Evolutionary conservation across 345 rosid genomes (phyloP), one percentile per base, ranked within the genome.

Genomic region (Citrus hindsii): DNA sequence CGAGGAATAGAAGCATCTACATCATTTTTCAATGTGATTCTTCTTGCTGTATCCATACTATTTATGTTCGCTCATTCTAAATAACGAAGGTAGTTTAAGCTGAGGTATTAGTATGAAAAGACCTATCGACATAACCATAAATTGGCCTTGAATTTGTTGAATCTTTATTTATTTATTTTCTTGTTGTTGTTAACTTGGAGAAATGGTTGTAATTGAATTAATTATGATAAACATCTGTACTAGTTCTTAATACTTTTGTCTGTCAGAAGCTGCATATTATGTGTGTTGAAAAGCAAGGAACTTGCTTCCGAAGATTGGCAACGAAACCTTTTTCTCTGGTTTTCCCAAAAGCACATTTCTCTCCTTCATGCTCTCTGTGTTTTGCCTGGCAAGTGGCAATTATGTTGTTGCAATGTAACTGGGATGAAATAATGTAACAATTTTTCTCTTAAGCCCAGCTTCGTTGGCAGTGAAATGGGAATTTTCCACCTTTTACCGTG

Each of bases 31-130:
- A 48, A 27, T 71, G 38, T 38, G 7, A 60, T 67, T 72, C 58
- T 30, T 75, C 76, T 67, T 10, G n/a, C 69, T 66, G 75, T 66
- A 35, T 65, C 64, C 76, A 67, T 25, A 38, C 59, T 40, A 51
- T 64, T 42, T 35, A 21, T 21, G 32, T 19, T 67, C 42, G 0
- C 51, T 3, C 18, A 12, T 14, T 56, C 28, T 4, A 51, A 67
- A 79, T 64, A 48, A 77, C 72, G 35, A 64, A 40, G 69, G 24
- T 65, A 79, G 70, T 61, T 53, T 35, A 38, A 67, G 61, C n/a
- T 46, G 58, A 16, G 38, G 67, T 69, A 6, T 74, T 33, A 22
- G 25, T 66, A 25, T 25, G 8, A 63, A 35, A 60, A 38, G 37
- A n/a, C n/a, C 63, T 75, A 9, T 37, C 30, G 25, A 62, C 38